Percentiles rank a stretch among this genome's conserved stretches.
Conservation (phyloP, 768 basidiomycete species). For the Boletellus ananas region DNA sequence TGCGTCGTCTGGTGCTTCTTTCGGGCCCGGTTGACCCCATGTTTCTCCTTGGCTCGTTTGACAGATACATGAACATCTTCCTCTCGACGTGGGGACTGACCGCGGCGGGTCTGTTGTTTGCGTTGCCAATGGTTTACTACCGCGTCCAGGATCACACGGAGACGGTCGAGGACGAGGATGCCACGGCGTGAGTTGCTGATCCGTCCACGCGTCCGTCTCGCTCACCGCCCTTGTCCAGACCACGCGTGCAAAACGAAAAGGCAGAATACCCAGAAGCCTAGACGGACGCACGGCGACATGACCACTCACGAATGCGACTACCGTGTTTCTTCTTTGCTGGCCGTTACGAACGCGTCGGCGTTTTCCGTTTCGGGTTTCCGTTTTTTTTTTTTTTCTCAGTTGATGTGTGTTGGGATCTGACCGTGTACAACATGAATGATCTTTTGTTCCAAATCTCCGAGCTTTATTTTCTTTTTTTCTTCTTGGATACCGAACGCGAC, state of each 20-base stretch:
- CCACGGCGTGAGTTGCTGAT: conserved; percentile 39
- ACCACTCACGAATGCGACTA: no score
- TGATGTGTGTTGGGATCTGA: no score
- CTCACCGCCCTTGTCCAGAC: not conserved
- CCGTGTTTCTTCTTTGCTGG: no score
- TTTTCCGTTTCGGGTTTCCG: no score
- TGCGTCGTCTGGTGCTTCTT: conserved; percentile 32
- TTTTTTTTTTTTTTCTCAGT: no score
- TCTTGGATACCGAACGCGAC: no score
- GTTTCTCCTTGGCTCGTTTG: no score
- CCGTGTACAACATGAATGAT: no score
- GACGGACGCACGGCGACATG: no score
- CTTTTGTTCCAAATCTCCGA: no score
- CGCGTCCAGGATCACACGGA: conserved; percentile 61
- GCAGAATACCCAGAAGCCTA: not conserved
- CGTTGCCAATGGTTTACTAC: conserved; percentile 69
- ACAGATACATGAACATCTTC: conserved; percentile 67
- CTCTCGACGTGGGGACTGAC: conserved; percentile 69
- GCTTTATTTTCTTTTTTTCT: no score
- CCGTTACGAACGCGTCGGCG: no score
- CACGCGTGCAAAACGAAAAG: not conserved
- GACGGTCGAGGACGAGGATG: conserved; percentile 41
- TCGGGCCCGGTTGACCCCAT: not conserved
- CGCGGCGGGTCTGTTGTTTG: conserved; percentile 59
- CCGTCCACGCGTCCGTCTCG: not conserved